phyloP scores from a whole-genome alignment of 164 flowering plant species.

The Berberis vulgaris region DNA sequence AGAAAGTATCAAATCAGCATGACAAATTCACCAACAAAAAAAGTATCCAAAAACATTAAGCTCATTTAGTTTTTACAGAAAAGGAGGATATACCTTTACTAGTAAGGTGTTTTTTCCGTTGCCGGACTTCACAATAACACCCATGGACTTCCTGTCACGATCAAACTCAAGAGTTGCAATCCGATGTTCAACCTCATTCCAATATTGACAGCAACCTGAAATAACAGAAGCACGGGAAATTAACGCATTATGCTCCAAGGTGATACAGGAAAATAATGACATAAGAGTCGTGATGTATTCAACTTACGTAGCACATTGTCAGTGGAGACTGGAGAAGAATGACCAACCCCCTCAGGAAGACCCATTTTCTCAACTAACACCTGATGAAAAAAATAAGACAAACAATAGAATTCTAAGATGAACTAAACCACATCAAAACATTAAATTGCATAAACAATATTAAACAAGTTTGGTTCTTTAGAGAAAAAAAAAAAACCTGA shows the following conservation, averaged over 20 bases:
- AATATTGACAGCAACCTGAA: slow-evolving; percentile 51
- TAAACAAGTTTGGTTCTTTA: too few relatives aligned
- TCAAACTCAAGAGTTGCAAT: slow-evolving; percentile 97
- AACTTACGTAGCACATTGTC: slow-evolving; percentile 48
- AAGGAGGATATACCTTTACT: slow-evolving; percentile 52
- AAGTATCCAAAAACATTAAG: not conserved
- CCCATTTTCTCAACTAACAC: slow-evolving; percentile 98
- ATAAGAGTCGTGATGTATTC: not conserved
- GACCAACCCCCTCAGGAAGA: slow-evolving; percentile 38
- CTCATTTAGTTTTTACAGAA: not conserved
- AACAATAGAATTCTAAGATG: not conserved
- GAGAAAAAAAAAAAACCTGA: too few relatives aligned
- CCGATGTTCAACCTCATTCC: slow-evolving; percentile 49
- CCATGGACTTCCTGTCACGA: slow-evolving; percentile 94
- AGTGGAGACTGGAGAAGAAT: slow-evolving; percentile 19
- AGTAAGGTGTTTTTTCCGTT: slow-evolving; percentile 66
- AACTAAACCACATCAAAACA: too few relatives aligned
- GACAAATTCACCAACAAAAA: not conserved
- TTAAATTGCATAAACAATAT: too few relatives aligned
- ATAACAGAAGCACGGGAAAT: not conserved
- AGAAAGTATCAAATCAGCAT: not conserved
- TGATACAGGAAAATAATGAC: not conserved
- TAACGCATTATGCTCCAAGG: not conserved
- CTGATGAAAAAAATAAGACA: slow-evolving; percentile 25
- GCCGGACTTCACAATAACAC: slow-evolving; percentile 63